Percentiles rank a stretch among this genome's conserved stretches.
phyloP scores from a whole-genome alignment of 2,329 filamentous ascomycete genomes.

The Diaporthe eres region DNA sequence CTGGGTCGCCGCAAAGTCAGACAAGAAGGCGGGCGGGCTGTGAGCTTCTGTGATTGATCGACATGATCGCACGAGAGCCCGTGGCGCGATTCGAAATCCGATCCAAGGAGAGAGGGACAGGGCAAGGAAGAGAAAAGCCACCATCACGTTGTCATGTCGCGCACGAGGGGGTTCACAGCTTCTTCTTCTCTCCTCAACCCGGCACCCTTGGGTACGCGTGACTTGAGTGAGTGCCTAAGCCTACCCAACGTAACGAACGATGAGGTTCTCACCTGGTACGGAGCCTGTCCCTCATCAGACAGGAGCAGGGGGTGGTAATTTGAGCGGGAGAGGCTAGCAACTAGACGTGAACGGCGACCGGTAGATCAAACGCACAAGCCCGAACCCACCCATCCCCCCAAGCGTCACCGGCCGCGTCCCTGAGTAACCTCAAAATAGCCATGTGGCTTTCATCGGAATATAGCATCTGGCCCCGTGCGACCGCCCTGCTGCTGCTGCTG shows the following conservation, averaged over 20 bases:
- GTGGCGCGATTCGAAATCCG: constrained; percentile 24
- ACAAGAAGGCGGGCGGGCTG: constrained; percentile 2
- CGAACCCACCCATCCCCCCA: background rate
- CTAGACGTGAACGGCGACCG: constrained; percentile 33
- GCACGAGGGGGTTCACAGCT: background rate
- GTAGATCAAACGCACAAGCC: constrained; percentile 33
- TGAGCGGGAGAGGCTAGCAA: constrained; percentile 13
- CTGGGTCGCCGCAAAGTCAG: constrained; percentile 25
- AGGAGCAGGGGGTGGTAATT: background rate
- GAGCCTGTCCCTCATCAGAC: background rate
- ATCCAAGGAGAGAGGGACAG: background rate
- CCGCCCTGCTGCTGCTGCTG: background rate
- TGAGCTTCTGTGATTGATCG: constrained; percentile 16
- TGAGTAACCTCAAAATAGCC: constrained; percentile 33
- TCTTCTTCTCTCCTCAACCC: background rate
- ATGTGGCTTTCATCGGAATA: constrained; percentile 36
- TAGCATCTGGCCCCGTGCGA: constrained; percentile 35
- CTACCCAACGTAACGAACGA: background rate
- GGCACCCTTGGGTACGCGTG: background rate
- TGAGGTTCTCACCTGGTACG: background rate
- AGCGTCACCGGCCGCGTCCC: constrained; percentile 30
- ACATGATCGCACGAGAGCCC: background rate
- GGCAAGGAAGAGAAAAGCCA: background rate
- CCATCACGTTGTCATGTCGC: constrained; percentile 22
- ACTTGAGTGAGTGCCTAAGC: background rate